Conservation (phyloP, 441 rosid genomes). For the Erodium moschatum region DNA sequence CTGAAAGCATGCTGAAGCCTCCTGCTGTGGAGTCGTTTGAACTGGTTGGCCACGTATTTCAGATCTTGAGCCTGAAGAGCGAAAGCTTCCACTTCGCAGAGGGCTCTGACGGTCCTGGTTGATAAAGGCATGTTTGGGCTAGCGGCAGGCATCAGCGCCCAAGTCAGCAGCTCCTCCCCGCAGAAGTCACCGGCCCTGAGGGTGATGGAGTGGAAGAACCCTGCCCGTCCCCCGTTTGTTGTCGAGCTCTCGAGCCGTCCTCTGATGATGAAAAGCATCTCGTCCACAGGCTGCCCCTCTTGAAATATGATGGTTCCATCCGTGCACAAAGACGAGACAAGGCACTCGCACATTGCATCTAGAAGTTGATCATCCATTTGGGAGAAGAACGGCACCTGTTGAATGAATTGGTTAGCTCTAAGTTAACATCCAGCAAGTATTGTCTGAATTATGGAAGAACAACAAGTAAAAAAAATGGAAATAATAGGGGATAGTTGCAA, state of each 20-base stretch:
- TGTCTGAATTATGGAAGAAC: too few species aligned
- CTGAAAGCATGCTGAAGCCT: constrained; percentile 59
- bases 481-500: too few species aligned
- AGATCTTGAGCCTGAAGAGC: constrained; percentile 84
- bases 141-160: constrained; percentile 79
- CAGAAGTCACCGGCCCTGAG: constrained; percentile 61
- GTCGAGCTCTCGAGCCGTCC: constrained; percentile 86
- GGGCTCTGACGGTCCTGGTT: constrained; percentile 76
- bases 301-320: constrained; percentile 68
- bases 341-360: constrained; percentile 86
- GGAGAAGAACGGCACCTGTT: constrained; percentile 84
- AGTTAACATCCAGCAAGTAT: too few species aligned
- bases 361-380: constrained; percentile 89
- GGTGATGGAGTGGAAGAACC: constrained; percentile 69
- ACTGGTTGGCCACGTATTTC: constrained; percentile 81
- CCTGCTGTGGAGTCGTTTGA: constrained; percentile 83
- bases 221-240: constrained; percentile 82
- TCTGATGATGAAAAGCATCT: constrained; percentile 75
- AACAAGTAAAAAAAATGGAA: too few species aligned
- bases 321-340: constrained; percentile 65
- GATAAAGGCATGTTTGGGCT: constrained; percentile 69
- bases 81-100: constrained; percentile 77
- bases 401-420: not conserved
- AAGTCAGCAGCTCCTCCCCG: constrained; percentile 53
- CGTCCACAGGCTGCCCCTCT: constrained; percentile 78